Base-by-base conservation (phyloP, 306 rosid genomes). In the Malus sylvestris region DNA sequence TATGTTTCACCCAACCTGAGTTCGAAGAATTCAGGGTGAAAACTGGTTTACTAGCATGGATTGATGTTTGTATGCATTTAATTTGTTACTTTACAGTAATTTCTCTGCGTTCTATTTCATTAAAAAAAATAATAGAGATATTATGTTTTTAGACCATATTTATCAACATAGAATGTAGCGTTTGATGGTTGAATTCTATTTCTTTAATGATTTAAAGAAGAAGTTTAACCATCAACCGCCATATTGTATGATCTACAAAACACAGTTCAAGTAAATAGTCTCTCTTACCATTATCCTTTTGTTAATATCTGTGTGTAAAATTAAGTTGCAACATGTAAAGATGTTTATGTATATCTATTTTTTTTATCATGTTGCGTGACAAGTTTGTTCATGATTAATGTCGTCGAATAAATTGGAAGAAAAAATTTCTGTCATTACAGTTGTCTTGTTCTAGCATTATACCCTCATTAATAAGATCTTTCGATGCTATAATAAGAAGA, bases 1-100 rank as follows among this genome's bases (percentile, higher is more conserved):
- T 75, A 70, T 65, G 74, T 78, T 74, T 78, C 82, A 1, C 74
- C 59, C 2, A 8, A 32, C 20, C 60, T 14, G 45, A 10, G 59
- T 62, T 61, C 4, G 8, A 61, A 61, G n/a, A 73, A 25, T 23
- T 11, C 68, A 11, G 23, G 14, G 42, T 16, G 19, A 73, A 59
- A 22, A 49, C 13, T 49, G 3, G 18, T 25, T 23, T 35, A 66
- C 70, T 35, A 35, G 49, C 38, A 25, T 6, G 10, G 20, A 15
- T 13, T 2, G 16, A 59, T 23, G 30, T 22, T 11, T 23, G 64
- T 6, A 23, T 59, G 33, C 9, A 13, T 61, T 12, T 25, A 25
- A 27, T 61, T 61, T 61, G 20, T 13, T 27, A 13, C 35, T 27
- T 60, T 61, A 61, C 66, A 14, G 35, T 61, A 27, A 61, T 61